Conservation (phyloP, 192 early-diverging fungal species). For the Fimicolochytrium jonesii region DNA sequence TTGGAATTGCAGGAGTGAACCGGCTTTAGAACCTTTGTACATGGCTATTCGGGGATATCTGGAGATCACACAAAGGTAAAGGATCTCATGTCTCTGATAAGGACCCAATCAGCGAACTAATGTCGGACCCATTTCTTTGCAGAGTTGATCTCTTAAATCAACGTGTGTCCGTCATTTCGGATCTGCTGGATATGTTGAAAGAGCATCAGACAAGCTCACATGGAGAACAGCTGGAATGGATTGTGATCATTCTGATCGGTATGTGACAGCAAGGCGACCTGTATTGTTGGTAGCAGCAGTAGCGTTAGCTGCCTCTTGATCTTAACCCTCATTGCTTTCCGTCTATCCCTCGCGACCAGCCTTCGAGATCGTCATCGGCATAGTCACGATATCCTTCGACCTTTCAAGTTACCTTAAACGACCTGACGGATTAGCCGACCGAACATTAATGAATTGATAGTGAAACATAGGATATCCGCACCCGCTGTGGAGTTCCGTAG, state of each 20-base stretch:
- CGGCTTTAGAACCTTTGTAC: constrained; percentile 70
- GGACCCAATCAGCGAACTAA: not conserved
- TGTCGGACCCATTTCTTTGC: not conserved
- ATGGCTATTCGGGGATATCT: constrained; percentile 74
- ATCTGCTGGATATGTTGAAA: constrained; percentile 92
- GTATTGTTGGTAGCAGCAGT: no score
- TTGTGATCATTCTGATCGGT: constrained; percentile 90
- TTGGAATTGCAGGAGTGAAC: constrained; percentile 57
- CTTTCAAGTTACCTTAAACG: constrained; percentile 24
- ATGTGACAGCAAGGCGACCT: not conserved
- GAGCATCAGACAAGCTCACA: constrained; percentile 89
- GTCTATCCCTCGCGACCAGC: no score
- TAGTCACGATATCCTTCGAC: constrained; percentile 38
- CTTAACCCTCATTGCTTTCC: no score
- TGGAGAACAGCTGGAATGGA: constrained; percentile 90
- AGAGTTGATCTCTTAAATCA: constrained; percentile 90
- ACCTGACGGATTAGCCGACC: no score
- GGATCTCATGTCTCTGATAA: no score
- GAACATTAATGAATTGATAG: no score
- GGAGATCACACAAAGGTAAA: constrained; percentile 50
- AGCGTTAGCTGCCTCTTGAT: no score
- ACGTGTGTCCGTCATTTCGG: constrained; percentile 79
- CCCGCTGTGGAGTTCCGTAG: no score
- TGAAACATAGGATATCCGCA: no score
- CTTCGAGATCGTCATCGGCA: constrained; percentile 40